Evolutionary conservation across 2,329 filamentous ascomycete genomes (phyloP).

Genomic region (Lachnellula arida): DNA sequence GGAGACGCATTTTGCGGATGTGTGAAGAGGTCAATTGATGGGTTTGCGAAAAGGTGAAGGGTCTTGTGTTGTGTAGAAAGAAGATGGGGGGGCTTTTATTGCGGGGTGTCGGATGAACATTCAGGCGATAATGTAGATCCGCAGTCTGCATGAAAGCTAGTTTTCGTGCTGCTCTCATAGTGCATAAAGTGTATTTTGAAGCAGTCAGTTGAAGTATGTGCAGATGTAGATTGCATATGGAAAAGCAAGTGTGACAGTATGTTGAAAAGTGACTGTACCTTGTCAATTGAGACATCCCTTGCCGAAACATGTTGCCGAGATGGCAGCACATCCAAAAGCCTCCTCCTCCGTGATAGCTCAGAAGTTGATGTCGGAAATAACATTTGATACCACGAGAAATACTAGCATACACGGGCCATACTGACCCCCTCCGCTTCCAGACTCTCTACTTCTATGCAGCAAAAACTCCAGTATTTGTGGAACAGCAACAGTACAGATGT

Average conservation of each 20-base stretch:
- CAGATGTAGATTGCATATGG: neutral
- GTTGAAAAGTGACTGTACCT: neutral
- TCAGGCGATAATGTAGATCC: neutral
- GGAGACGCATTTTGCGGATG: slow-evolving; percentile 53
- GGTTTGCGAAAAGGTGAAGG: neutral
- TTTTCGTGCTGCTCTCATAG: neutral
- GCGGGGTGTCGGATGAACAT: slow-evolving; percentile 2
- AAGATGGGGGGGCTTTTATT: neutral
- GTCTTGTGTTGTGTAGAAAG: neutral
- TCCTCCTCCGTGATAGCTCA: neutral
- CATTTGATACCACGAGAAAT: slow-evolving; percentile 27
- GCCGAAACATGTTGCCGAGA: neutral
- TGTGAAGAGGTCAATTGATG: neutral
- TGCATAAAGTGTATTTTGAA: neutral
- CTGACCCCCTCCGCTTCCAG: slow-evolving; percentile 23
- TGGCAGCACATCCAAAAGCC: neutral
- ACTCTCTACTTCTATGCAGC: slow-evolving; percentile 32
- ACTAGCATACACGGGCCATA: slow-evolving; percentile 31
- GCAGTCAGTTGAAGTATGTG: neutral
- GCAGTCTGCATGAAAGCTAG: neutral
- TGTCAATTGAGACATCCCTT: neutral
- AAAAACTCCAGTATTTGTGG: slow-evolving; percentile 29
- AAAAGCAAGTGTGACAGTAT: neutral
- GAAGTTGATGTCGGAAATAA: slow-evolving; percentile 7
- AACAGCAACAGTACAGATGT: slow-evolving; percentile 30